Conservation (phyloP, 1,284 basidiomycete genomes). For the Ustilago curta region DNA sequence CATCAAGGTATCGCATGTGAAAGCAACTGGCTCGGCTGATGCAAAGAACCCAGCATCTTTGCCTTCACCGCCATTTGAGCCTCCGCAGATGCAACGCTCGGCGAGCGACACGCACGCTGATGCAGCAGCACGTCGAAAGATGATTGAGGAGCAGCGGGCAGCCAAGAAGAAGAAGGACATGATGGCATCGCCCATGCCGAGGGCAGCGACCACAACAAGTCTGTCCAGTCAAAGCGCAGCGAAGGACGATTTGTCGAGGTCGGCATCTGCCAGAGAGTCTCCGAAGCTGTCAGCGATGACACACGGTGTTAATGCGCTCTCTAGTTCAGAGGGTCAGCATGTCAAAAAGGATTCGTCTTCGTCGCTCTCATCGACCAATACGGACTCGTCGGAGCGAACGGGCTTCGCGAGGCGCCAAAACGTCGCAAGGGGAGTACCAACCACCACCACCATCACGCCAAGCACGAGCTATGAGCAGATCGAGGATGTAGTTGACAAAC, state of each 20-base stretch:
- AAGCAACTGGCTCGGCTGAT: conserved; percentile 1
- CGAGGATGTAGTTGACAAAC: conserved; percentile 9
- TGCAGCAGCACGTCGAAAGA: conserved; percentile 39
- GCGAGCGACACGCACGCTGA: conserved; percentile 26
- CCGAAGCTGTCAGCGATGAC: neutral
- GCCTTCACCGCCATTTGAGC: conserved; percentile 8
- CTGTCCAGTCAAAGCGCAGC: conserved; percentile 10
- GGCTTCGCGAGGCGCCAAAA: conserved; percentile 3
- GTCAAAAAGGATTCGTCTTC: conserved; percentile 42
- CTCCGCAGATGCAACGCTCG: conserved; percentile 25
- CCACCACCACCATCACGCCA: conserved; percentile 41
- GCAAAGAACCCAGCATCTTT: neutral
- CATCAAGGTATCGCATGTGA: conserved; percentile 20
- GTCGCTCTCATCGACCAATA: conserved; percentile 33
- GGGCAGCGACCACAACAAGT: conserved; percentile 21
- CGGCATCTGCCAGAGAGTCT: neutral
- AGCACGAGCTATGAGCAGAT: conserved; percentile 54
- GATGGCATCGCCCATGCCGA: conserved; percentile 33
- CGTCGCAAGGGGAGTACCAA: neutral
- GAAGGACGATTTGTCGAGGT: neutral
- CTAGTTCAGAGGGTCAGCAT: conserved; percentile 22
- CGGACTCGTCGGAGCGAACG: conserved; percentile 17
- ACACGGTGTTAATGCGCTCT: conserved; percentile 2
- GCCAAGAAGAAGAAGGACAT: conserved; percentile 39
- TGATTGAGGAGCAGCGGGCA: conserved; percentile 54